Percentiles rank a stretch among this genome's conserved stretches.
Conservation (phyloP, 495 filamentous ascomycete species). For the Aspergillus asperescens region DNA sequence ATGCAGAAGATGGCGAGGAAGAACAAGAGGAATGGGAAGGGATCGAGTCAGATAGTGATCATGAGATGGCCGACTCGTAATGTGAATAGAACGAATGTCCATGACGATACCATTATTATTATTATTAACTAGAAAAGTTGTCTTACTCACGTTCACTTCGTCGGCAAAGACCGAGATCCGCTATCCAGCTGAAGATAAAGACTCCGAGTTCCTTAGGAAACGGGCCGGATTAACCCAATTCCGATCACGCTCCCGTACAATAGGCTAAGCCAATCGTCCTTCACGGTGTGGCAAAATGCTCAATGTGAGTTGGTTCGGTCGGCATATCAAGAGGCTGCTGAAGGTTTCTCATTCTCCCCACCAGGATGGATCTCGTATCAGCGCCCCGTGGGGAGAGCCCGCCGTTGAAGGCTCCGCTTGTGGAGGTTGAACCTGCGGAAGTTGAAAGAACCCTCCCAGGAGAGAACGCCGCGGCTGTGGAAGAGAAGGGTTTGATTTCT, state of each 20-base stretch:
- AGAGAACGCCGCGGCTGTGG: conserved; percentile 26
- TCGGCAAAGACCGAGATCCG: background rate
- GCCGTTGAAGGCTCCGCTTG: conserved; percentile 39
- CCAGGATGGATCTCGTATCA: conserved; percentile 43
- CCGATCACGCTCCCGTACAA: conserved; percentile 27
- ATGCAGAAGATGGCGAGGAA: conserved; percentile 44
- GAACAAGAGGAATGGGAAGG: conserved; percentile 38
- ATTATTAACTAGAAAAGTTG: conserved; percentile 12
- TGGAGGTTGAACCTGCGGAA: conserved; percentile 41
- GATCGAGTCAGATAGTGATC: conserved; percentile 44
- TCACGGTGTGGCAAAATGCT: conserved; percentile 25
- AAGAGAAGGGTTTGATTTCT: conserved; percentile 17
- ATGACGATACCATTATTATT: conserved; percentile 35
- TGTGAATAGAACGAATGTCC: conserved; percentile 22
- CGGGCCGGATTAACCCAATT: conserved; percentile 33
- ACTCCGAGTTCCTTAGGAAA: background rate
- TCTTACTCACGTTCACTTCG: background rate
- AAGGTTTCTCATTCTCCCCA: conserved; percentile 26
- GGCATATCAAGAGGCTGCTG: conserved; percentile 29
- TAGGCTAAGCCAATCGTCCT: conserved; percentile 30
- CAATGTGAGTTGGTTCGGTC: conserved; percentile 31
- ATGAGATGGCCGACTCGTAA: conserved; percentile 48
- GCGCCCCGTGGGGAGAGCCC: conserved; percentile 35
- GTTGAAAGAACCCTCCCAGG: conserved; percentile 11
- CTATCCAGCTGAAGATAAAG: background rate